Evolutionary conservation across 208 protist genomes (phyloP), one percentile per base, ranked within the genome.

Genomic region (Eutreptiella sp.): DNA sequence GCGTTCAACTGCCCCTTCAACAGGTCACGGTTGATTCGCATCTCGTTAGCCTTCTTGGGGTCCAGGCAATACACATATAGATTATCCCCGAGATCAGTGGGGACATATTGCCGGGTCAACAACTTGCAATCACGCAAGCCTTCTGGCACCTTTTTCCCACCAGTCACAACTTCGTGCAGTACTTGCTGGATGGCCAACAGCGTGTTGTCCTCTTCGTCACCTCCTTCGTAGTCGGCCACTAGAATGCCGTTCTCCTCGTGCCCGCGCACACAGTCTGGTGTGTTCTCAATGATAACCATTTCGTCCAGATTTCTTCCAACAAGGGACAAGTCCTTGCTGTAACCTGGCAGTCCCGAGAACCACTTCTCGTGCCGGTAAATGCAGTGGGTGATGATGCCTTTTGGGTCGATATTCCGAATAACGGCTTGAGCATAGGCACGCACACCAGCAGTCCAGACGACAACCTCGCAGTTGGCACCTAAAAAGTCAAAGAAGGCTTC

Each of bases 211-310:
- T 92, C 85, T n/a, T 83, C 85, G n/a, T 24, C 31, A 11, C 31
- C 39, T 16, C 85, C 85, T 53, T 84, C 80, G 75, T 92, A 92
- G 73, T 92, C 85, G 24, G 75, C 75, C 3, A 92, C 83, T 0
- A 92, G 79, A 3, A 92, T 58, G 0, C 78, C 82, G 65, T 92
- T 89, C 48, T 74, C 63, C 70, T 92, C 83, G 67, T 87, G 81
- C 41, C 85, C 85, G 39, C 72, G 73, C 41, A 88, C 75, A 68
- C 81, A 90, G 63, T 92, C 84, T 4, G 84, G 84, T 2, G 87
- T 92, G 70, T 92, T 92, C 52, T 92, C 87, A 31, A 92, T 75
- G 38, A 92, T 80, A 69, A 92, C 77, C 29, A 72, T 83, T 11
- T 53, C 75, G 39, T 74, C 70, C 32, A 84, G 61, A 50, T 87